A percentile compares a stretch with the other conserved stretches of the same genome.
Evolutionary conservation across 306 rosid species (phyloP).

Genomic region (Delonix regia): DNA sequence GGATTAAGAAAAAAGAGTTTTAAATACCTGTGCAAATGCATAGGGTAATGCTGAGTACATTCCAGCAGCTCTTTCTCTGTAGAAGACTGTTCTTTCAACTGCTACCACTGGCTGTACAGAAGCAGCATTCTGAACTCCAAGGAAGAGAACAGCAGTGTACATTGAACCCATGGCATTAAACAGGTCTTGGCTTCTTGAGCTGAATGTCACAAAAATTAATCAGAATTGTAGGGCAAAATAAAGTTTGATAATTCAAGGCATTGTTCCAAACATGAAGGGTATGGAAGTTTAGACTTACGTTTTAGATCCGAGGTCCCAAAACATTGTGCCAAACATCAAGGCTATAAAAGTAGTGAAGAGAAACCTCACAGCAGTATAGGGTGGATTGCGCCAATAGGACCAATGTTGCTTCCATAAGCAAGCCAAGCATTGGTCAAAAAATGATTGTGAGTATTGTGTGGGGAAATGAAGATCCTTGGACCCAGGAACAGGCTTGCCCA

Average conservation of each 20-base stretch:
- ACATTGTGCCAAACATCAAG: slow-evolving; percentile 58
- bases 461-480: slow-evolving; percentile 69
- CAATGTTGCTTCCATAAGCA: slow-evolving; percentile 80
- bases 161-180: slow-evolving; percentile 77
- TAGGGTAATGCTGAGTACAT: slow-evolving; percentile 83
- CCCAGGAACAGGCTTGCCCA: slow-evolving; percentile 52
- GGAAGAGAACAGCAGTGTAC: slow-evolving; percentile 64
- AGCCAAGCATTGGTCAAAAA: slow-evolving; percentile 68
- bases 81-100: slow-evolving; percentile 78
- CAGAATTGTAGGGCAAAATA: not conserved
- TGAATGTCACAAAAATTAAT: slow-evolving; percentile 38
- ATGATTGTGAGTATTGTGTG: slow-evolving; percentile 58
- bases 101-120: slow-evolving; percentile 79
- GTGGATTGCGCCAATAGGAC: slow-evolving; percentile 64
- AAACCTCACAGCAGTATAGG: slow-evolving; percentile 57
- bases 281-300: slow-evolving; percentile 43
- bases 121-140: slow-evolving; percentile 65
- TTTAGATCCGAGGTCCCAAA: slow-evolving; percentile 66
- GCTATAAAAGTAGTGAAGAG: slow-evolving; percentile 48
- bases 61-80: slow-evolving; percentile 86
- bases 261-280: slow-evolving; percentile 50
- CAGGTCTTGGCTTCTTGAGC: slow-evolving; percentile 53
- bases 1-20: not conserved
- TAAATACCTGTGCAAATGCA: slow-evolving; percentile 67
- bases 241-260: slow-evolving; percentile 22